Conservation (phyloP, 139 green algal species). For the Chlorokybus atmophyticus region DNA sequence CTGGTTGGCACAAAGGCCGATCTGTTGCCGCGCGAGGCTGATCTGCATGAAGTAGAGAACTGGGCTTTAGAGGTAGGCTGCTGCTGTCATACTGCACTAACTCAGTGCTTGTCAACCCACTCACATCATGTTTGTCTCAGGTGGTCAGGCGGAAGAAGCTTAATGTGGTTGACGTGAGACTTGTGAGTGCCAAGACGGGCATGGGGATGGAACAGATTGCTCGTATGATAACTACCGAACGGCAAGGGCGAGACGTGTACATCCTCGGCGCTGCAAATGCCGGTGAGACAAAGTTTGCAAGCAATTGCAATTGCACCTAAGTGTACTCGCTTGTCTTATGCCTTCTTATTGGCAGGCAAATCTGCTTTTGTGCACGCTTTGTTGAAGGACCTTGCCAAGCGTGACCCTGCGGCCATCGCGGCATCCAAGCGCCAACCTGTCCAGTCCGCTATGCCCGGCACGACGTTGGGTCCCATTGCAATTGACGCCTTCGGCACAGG, state of each 20-base stretch:
- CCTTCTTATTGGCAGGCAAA: too few species aligned
- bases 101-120: too few species aligned
- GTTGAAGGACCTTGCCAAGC: constrained; percentile 28
- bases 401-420: constrained; percentile 4
- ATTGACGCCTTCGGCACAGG: constrained; percentile 57
- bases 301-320: too few species aligned
- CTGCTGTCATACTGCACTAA: too few species aligned
- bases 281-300: too few species aligned
- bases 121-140: too few species aligned
- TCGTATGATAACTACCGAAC: constrained; percentile 4
- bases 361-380: constrained; percentile 74
- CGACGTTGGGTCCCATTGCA: constrained; percentile 74
- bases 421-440: constrained; percentile 2
- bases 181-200: constrained; percentile 53
- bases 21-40: constrained; percentile 60
- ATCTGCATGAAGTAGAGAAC: constrained; percentile 36
- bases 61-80: constrained; percentile 59
- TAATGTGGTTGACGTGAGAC: constrained; percentile 44
- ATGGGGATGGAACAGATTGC: constrained; percentile 7
- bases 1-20: constrained; percentile 84
- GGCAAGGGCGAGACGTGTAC: constrained; percentile 72
- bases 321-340: too few species aligned
- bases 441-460: constrained; percentile 74
- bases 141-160: constrained; percentile 41
- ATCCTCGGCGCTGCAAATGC: constrained; percentile 92